Evolutionary conservation across 1,139 yeast species (phyloP), one percentile per base, ranked within the genome.

Genomic region (Saccharomyces hybrid): DNA sequence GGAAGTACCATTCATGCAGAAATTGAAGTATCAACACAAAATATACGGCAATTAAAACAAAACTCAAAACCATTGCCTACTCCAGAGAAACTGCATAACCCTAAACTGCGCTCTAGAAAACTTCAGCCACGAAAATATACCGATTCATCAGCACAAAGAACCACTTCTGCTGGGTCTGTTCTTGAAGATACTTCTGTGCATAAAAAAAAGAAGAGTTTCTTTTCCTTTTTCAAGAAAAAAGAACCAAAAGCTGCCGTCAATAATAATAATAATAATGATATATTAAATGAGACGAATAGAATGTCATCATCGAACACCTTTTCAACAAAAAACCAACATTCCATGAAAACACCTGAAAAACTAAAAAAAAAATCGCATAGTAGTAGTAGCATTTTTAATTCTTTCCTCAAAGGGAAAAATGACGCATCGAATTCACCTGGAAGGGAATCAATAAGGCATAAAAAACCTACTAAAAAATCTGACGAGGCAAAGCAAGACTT

Each of bases 161-260:
- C 56, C 2, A 56, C 55, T 5, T 54, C 59, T 8, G 52, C 58
- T 2, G 55, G 53, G 4, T 38, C 55, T 6, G 49, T 52, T 28
- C 26, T 52, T n/a, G 57, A 52, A 20, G 55, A 53, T 29, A 44
- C 46, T 5, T 46, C 55, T 14, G 47, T 46, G 46, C 48, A 47
- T 25, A 34, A 61, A 60, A 50, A 72, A 67, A 54, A 70, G 59
- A 69, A 65, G 55, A 66, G 73, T 38, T 64, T 73, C 42, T 67
- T 73, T 53, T 69, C 73, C 7, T 67, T 73, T 38, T 63, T 73
- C 52, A 69, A 65, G 51, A 64, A 58, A 47, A 68, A 63, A 46
- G 54, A 65, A 64, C 49, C 46, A 3, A 29, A 31, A 13, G 23
- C 23, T 20, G 54, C 64, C 3, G 57, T 57, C 0, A 57, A 64